These are phyloP conservation scores for Suhomyces pyralidae DNA, from an alignment of 805 yeast genomes.

Conservation along the genomic window DNA sequence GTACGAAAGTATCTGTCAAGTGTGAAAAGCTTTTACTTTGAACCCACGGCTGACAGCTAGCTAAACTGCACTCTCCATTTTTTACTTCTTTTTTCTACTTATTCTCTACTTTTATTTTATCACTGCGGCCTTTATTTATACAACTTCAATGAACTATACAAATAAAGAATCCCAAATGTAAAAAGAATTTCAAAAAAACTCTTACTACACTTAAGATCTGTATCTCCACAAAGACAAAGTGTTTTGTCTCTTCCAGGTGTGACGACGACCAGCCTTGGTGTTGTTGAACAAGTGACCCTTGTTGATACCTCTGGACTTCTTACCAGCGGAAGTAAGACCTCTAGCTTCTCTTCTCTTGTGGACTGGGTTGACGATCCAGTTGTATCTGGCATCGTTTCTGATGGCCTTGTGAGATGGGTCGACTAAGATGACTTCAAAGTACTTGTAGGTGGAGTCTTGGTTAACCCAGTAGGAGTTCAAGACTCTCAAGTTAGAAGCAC, in stretches of 20 bases:
- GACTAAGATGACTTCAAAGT: constrained; percentile 95
- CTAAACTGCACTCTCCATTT: background rate
- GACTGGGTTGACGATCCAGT: constrained; percentile 99
- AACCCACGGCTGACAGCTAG: background rate
- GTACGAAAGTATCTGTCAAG: background rate
- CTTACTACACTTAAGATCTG: constrained; percentile 65
- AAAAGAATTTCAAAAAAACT: background rate
- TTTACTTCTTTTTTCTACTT: background rate
- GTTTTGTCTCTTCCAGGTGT: constrained; percentile 99
- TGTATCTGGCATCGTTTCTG: constrained; percentile 97
- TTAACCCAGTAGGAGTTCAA: constrained; percentile 99
- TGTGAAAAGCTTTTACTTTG: background rate
- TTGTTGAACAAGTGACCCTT: constrained; percentile 99
- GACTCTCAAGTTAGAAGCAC: constrained; percentile 98
- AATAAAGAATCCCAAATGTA: background rate
- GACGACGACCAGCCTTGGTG: constrained; percentile 97
- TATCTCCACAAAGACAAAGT: constrained; percentile 99
- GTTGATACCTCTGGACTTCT: constrained; percentile 99
- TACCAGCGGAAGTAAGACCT: constrained; percentile 97
- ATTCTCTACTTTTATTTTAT: background rate
- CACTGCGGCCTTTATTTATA: background rate
- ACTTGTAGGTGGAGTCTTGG: constrained; percentile 99
- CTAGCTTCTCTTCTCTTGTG: constrained; percentile 99
- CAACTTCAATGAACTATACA: background rate
- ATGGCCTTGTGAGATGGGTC: constrained; percentile 98